Percentiles rank a stretch among this genome's conserved stretches.
These are phyloP conservation scores for Pythium apleroticum DNA, from an alignment of 352 stramenopile genomes.

Conservation along the genomic window DNA sequence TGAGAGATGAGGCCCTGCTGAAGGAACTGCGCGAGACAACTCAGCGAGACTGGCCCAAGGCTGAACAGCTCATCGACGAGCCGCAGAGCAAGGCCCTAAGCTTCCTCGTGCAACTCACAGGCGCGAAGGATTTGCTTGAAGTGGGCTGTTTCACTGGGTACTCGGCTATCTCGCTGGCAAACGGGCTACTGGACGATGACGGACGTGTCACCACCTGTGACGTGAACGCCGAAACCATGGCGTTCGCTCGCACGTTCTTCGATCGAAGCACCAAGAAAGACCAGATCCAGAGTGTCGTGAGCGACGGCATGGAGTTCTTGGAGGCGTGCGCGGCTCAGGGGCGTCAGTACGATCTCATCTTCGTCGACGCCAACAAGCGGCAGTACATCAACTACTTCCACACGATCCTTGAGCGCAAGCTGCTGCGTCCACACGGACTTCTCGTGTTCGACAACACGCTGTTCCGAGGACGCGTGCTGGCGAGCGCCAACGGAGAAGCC, in stretches of 20 bases:
- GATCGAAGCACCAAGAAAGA: slow-evolving; percentile 31
- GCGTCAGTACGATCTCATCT: slow-evolving; percentile 91
- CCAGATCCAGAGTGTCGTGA: slow-evolving; percentile 42
- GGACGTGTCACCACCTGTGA: slow-evolving; percentile 60
- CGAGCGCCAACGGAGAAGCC: slow-evolving; percentile 39
- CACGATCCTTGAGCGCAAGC: slow-evolving; percentile 53
- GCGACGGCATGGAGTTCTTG: slow-evolving; percentile 47
- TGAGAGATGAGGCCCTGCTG: slow-evolving; percentile 35
- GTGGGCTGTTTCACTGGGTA: slow-evolving; percentile 95
- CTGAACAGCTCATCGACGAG: slow-evolving; percentile 60
- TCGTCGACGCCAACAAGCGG: slow-evolving; percentile 94
- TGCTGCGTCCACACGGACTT: slow-evolving; percentile 76
- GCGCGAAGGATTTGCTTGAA: slow-evolving; percentile 83
- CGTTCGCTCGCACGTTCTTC: slow-evolving; percentile 56
- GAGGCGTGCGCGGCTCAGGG: slow-evolving; percentile 18
- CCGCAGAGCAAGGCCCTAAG: slow-evolving; percentile 58
- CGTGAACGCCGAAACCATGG: slow-evolving; percentile 43
- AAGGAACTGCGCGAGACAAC: slow-evolving; percentile 44
- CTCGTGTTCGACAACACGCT: slow-evolving; percentile 94
- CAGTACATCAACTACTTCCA: slow-evolving; percentile 89
- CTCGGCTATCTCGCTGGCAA: slow-evolving; percentile 87
- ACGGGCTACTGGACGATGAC: slow-evolving; percentile 30
- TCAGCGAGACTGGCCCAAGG: slow-evolving; percentile 37
- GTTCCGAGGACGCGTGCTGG: slow-evolving; percentile 90
- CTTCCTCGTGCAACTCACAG: slow-evolving; percentile 77